Evolutionary conservation across 2,329 filamentous ascomycete species (phyloP), one percentile per base, ranked within the genome.

Genomic region (Fusarium nelsonii): DNA sequence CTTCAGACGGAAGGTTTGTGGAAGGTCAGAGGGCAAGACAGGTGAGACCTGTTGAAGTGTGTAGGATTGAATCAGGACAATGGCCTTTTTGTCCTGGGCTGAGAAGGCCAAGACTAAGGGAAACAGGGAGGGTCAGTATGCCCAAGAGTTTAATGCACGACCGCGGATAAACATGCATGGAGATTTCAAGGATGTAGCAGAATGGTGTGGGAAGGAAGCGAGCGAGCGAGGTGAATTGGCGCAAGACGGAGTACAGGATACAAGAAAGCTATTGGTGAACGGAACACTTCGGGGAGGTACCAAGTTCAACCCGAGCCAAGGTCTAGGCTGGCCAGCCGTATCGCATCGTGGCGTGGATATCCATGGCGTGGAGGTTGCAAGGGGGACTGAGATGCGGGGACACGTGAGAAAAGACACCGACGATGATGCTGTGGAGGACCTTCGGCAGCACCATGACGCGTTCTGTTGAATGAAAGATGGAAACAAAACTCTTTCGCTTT

Each of bases 81-180:
- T 67, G 60, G 65, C 63, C 62, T 61, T 73, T 69, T 69, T 61
- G 57, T 58, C 53, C 53, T 51, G 55, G 61, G 60, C 40, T 54
- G 54, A 51, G 57, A 51, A 40, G 44, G 33, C 64, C 60, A 64
- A 70, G 54, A 8, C 62, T 58, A 68, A 48, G 72, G 30, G 30
- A 72, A 72, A 74, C 73, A 75, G 49, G 56, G 57, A 70, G 65
- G 72, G 69, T 73, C 73, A 71, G 67, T 53, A 69, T 58, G 50
- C 59, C 63, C 62, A 71, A 63, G 57, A 66, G 63, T 64, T 63
- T 48, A 63, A 75, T 73, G 73, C 71, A 70, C 71, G 63, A 65
- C 70, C 68, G 58, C 69, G 73, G 73, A 71, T 73, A 74, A 74
- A 74, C 50, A 70, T 69, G 68, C 67, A 70, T 64, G 64, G 54